Conservation (phyloP, 2,329 filamentous ascomycete genomes). For the Arthrobotrys pseudoclavata region DNA sequence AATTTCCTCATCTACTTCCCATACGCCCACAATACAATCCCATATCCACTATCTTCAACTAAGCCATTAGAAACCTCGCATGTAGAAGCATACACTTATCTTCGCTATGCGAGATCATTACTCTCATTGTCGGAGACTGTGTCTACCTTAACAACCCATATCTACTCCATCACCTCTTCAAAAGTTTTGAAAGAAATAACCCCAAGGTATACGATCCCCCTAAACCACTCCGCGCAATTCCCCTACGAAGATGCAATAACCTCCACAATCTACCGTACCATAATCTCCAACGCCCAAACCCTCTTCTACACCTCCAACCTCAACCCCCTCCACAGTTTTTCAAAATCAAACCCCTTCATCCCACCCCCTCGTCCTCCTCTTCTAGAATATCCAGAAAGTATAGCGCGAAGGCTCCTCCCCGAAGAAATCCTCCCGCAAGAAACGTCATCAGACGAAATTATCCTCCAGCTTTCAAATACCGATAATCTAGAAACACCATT, state of each 20-base stretch:
- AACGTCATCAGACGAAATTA: background rate
- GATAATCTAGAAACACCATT: background rate
- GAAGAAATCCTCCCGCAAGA: background rate
- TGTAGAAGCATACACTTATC: constrained; percentile 21
- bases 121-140: background rate
- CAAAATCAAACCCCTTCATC: background rate
- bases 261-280: constrained; percentile 16
- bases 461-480: background rate
- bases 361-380: constrained; percentile 2
- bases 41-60: constrained; percentile 9
- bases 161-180: background rate
- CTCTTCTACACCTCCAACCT: background rate
- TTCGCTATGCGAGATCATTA: constrained; percentile 35
- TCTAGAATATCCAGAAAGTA: constrained; percentile 1
- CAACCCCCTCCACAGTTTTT: no score
- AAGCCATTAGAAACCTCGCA: constrained; percentile 14
- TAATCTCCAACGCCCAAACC: constrained; percentile 33
- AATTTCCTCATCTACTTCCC: constrained; percentile 31
- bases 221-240: background rate
- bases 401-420: constrained; percentile 20
- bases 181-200: constrained; percentile 2
- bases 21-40: background rate
- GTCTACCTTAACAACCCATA: constrained; percentile 9
- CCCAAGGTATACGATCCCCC: background rate
- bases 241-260: constrained; percentile 6